These are phyloP conservation scores for Dactylellina sp. DNA, from an alignment of 2,329 filamentous ascomycete species.

Conservation along the genomic window DNA sequence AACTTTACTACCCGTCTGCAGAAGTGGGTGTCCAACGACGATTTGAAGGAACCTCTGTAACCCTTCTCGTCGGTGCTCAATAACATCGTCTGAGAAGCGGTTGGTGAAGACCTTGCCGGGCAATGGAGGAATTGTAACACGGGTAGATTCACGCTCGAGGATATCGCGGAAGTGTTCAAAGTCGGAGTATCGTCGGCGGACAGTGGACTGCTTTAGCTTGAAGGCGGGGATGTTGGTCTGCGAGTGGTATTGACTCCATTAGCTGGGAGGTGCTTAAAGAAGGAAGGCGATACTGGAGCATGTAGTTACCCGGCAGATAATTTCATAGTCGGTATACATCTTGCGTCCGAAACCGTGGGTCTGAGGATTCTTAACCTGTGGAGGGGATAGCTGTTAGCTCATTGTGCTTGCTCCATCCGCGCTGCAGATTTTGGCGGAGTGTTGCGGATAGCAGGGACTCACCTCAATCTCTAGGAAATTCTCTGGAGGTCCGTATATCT, in stretches of 20 bases:
- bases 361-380: conserved; percentile 88
- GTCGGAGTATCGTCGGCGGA: conserved; percentile 94
- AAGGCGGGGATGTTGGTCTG: conserved; percentile 97
- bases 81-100: conserved; percentile 97
- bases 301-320: conserved; percentile 81
- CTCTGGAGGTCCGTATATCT: conserved; percentile 98
- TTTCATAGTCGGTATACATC: conserved; percentile 99
- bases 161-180: conserved; percentile 99
- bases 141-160: conserved; percentile 90
- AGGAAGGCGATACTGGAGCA: not conserved
- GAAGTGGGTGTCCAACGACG: conserved; percentile 91
- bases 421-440: not conserved
- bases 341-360: conserved; percentile 92
- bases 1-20: conserved; percentile 98
- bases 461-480: conserved; percentile 99
- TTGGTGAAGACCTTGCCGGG: conserved; percentile 99
- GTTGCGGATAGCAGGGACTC: conserved; percentile 58
- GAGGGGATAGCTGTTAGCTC: conserved; percentile 8
- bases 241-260: not conserved
- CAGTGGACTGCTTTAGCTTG: conserved; percentile 78
- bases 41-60: conserved; percentile 97
- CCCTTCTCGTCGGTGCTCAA: conserved; percentile 90
- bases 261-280: not conserved
- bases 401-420: not conserved
- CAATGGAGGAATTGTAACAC: conserved; percentile 93